phyloP scores from a whole-genome alignment of 257 asterid species.

The Solanum ossicruentum region DNA sequence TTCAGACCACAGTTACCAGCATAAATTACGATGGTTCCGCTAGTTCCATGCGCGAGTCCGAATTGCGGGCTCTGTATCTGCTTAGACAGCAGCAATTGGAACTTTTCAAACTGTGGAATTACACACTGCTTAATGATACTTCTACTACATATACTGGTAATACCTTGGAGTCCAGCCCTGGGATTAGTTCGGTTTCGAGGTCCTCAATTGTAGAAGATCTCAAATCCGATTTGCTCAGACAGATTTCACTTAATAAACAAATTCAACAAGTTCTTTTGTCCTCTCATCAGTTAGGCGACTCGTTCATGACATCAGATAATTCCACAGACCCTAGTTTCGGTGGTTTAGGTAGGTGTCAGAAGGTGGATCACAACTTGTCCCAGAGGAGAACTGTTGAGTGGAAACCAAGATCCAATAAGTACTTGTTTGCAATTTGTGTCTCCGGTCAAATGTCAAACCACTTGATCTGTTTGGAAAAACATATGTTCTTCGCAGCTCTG shows the following conservation, averaged over 20 bases:
- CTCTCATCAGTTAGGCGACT: constrained; percentile 36
- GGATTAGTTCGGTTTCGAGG: not conserved
- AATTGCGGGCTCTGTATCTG: constrained; percentile 59
- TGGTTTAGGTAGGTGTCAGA: constrained; percentile 45
- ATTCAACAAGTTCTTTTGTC: constrained; percentile 68
- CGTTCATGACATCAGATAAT: constrained; percentile 23
- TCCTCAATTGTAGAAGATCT: constrained; percentile 20
- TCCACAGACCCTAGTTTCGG: constrained; percentile 33
- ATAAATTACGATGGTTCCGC: constrained; percentile 11
- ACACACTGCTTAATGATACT: constrained; percentile 13
- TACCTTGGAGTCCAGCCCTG: not conserved
- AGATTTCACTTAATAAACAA: constrained; percentile 62
- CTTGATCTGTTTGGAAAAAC: constrained; percentile 94
- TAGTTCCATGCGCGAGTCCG: constrained; percentile 78
- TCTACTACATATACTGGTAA: not conserved
- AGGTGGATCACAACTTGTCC: constrained; percentile 51
- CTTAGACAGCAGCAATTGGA: constrained; percentile 70
- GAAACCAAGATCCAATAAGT: constrained; percentile 74
- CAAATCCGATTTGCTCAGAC: constrained; percentile 43
- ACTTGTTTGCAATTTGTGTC: constrained; percentile 72
- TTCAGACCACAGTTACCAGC: constrained; percentile 38
- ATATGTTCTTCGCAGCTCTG: constrained; percentile 88
- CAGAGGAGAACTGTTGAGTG: constrained; percentile 69
- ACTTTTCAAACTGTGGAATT: constrained; percentile 60
- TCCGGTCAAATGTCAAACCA: constrained; percentile 98